phyloP scores from a whole-genome alignment of 495 filamentous ascomycete genomes.

The Cairneyella variabilis region DNA sequence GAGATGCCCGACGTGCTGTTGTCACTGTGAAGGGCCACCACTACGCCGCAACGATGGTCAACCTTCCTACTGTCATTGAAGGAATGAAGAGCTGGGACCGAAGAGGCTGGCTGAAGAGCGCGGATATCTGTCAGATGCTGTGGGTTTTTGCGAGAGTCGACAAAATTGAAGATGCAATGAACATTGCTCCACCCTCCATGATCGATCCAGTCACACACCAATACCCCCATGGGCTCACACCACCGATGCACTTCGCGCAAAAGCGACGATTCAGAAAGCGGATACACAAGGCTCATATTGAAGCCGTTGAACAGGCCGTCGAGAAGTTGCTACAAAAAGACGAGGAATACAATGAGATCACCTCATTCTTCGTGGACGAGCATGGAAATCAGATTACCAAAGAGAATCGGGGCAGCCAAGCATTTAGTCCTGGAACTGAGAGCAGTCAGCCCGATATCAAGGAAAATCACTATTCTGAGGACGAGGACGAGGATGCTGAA shows the following conservation, averaged over 20 bases:
- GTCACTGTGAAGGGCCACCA: constrained; percentile 62
- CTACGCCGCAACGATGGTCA: constrained; percentile 81
- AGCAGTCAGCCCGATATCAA: constrained; percentile 34
- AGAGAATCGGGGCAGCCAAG: constrained; percentile 44
- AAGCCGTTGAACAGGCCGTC: constrained; percentile 81
- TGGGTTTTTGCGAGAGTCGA: constrained; percentile 68
- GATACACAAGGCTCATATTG: constrained; percentile 77
- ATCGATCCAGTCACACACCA: constrained; percentile 62
- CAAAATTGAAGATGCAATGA: constrained; percentile 71
- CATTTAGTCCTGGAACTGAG: constrained; percentile 37
- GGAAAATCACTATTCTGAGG: constrained; percentile 44
- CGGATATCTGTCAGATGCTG: constrained; percentile 94
- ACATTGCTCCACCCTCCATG: constrained; percentile 57
- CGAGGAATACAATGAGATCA: constrained; percentile 47
- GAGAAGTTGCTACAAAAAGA: constrained; percentile 72
- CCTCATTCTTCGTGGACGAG: constrained; percentile 63
- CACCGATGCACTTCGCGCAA: constrained; percentile 81
- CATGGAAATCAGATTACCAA: too few species aligned
- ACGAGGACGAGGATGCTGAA: constrained; percentile 52
- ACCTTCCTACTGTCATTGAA: constrained; percentile 88
- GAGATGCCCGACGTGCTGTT: constrained; percentile 68
- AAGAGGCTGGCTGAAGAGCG: constrained; percentile 86
- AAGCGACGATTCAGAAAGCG: constrained; percentile 84
- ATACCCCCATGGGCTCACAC: constrained; percentile 89
- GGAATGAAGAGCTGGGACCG: constrained; percentile 96